Evolutionary conservation across 2,329 filamentous ascomycete species (phyloP).

Genomic region (Fusarium sp.): DNA sequence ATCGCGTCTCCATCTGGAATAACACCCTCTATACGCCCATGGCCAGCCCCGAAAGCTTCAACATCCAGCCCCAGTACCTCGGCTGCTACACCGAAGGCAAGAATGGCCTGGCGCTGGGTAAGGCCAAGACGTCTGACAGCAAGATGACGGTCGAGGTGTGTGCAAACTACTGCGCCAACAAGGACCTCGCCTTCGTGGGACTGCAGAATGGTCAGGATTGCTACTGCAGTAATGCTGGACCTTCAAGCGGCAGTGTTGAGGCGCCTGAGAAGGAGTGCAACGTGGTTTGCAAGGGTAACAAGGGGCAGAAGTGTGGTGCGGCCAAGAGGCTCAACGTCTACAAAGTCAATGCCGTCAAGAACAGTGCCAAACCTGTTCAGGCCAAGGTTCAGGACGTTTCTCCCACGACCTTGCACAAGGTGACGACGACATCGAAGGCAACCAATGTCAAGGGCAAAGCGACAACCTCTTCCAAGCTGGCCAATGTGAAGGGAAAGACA

Average conservation of each 20-base stretch:
- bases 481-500: background rate
- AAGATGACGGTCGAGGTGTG: slow-evolving; percentile 32
- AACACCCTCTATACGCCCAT: slow-evolving; percentile 20
- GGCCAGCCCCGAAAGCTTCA: background rate
- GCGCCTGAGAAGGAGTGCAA: slow-evolving; percentile 19
- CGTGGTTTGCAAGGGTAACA: slow-evolving; percentile 30
- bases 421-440: background rate
- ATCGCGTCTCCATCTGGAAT: slow-evolving; percentile 40
- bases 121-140: slow-evolving; percentile 20
- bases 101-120: slow-evolving; percentile 6
- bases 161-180: slow-evolving; percentile 28
- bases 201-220: slow-evolving; percentile 33
- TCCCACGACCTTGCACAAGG: background rate
- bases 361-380: background rate
- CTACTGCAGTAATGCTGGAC: slow-evolving; percentile 32
- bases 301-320: slow-evolving; percentile 28
- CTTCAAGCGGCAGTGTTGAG: slow-evolving; percentile 29
- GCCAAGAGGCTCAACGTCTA: slow-evolving; percentile 31
- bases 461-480: background rate
- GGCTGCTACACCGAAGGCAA: slow-evolving; percentile 38
- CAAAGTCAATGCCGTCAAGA: slow-evolving; percentile 13
- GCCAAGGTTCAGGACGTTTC: slow-evolving; percentile 5
- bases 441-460: background rate
- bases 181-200: slow-evolving; percentile 29
- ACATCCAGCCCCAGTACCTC: slow-evolving; percentile 16